Evolutionary conservation across 192 early-diverging fungal genomes (phyloP).

Genomic region (Coemansia aciculifera): DNA sequence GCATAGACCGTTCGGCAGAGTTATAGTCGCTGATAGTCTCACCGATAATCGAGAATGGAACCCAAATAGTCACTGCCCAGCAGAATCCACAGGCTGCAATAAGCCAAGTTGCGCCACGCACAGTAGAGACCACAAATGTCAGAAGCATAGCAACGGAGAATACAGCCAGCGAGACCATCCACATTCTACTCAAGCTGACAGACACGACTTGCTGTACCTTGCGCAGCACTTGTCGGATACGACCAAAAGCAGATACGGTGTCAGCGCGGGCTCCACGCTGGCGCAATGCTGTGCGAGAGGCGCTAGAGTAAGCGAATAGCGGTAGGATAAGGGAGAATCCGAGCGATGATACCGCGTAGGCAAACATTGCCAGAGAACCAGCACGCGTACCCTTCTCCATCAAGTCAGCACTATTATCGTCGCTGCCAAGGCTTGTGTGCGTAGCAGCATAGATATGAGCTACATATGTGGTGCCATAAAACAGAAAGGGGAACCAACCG

Average conservation of each 20-base stretch:
- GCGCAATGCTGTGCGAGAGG: neutral
- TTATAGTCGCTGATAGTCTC: conserved; percentile 40
- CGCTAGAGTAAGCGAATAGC: conserved; percentile 36
- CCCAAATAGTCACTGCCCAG: conserved; percentile 90
- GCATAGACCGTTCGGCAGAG: conserved; percentile 9
- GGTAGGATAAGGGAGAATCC: conserved; percentile 46
- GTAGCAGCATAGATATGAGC: conserved; percentile 42
- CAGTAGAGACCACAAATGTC: conserved; percentile 62
- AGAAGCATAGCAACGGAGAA: conserved; percentile 68
- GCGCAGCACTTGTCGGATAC: neutral
- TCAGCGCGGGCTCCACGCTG: neutral
- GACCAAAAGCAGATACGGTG: neutral
- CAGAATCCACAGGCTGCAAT: conserved; percentile 76
- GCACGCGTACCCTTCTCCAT: conserved; percentile 66
- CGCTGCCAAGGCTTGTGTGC: conserved; percentile 7
- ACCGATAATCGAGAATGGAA: conserved; percentile 90
- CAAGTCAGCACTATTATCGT: conserved; percentile 14
- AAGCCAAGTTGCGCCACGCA: conserved; percentile 63
- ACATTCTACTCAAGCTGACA: conserved; percentile 59
- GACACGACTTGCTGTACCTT: conserved; percentile 17
- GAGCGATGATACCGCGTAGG: conserved; percentile 74
- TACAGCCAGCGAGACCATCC: conserved; percentile 68
- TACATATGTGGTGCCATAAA: conserved; percentile 71
- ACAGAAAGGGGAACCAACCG: conserved; percentile 96
- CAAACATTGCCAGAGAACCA: conserved; percentile 84